Evolutionary conservation across 2,329 filamentous ascomycete genomes (phyloP), one percentile per base, ranked within the genome.

Genomic region (Pseudogymnoascus sp.): DNA sequence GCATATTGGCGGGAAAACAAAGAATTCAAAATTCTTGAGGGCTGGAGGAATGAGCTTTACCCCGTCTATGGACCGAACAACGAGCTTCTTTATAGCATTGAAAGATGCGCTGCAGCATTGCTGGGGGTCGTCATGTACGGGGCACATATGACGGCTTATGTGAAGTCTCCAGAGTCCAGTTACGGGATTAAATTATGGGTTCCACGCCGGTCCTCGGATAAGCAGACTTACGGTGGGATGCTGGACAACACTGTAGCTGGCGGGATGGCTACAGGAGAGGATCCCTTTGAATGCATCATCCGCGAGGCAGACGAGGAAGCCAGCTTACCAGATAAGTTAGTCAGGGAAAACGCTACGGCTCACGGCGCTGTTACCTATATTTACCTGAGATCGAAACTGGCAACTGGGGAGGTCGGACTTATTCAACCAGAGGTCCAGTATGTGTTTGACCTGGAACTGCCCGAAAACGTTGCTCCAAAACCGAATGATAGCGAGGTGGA

Each of bases 161-260:
- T 87, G 21, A 72, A 75, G 19, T 75, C 79, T 37, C 72, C 71
- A 28, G 67, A 74, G 1, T 74, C 68, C 41, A 71, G 63, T 37
- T 72, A 79, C 58, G 86, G 85, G 15, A 74, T 95, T 45, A 86
- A 84, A 68, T 78, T 99, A 38, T 97, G 94, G 92, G 82, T 95
- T 1, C 89, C 94, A 3, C 81, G 85, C 48, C 81, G 94, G 8
- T 82, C 91, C 10, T 78, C 77, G 57, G 82, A 77, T 61, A 99
- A 97, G 77, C 83, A 89, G 65, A 96, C 91, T 0, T 99, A 92
- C 70, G 86, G 88, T 0, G 82, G 88, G n/a, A 92, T 96, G 68
- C 78, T 99, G 65, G 94, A 99, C 73, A 99, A 97, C 72, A 91
- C 91, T 1, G 94, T 95, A 5, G 94, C 92, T 0, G 86, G 86